Evolutionary conservation across 768 basidiomycete species (phyloP).

Genomic region (Leccinum incarnatum): DNA sequence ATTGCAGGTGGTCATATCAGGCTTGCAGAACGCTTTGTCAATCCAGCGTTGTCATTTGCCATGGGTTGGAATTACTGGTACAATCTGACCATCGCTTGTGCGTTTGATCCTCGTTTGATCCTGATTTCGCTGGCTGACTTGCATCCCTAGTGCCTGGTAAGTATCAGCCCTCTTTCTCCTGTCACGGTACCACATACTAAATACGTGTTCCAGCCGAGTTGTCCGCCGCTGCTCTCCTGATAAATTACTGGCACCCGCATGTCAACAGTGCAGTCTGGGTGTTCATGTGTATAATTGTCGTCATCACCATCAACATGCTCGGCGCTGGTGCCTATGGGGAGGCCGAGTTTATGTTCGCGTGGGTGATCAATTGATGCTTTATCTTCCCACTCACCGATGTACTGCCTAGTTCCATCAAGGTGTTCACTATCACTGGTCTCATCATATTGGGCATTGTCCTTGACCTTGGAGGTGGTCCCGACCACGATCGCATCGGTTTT

Average conservation of each 20-base stretch:
- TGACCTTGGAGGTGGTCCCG: neutral
- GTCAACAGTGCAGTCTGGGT: neutral
- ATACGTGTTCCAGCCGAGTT: neutral
- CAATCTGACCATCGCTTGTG: slow-evolving; percentile 26
- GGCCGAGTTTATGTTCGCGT: neutral
- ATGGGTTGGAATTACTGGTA: slow-evolving; percentile 58
- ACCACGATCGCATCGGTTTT: neutral
- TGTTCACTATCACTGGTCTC: neutral
- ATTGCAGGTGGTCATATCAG: slow-evolving; percentile 80
- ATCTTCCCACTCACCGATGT: neutral
- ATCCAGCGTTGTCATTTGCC: slow-evolving; percentile 62
- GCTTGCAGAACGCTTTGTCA: slow-evolving; percentile 78
- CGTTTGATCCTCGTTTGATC: neutral
- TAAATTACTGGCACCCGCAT: neutral
- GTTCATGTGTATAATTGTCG: neutral
- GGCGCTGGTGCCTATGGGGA: neutral
- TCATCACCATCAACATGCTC: neutral
- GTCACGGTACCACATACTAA: neutral
- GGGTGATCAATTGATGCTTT: neutral
- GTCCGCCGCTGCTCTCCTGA: neutral
- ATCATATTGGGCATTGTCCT: neutral
- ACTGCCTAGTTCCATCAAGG: neutral
- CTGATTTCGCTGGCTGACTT: neutral
- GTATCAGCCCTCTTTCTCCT: neutral
- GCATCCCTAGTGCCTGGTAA: neutral